These are phyloP conservation scores for Triadica sebifera DNA, from an alignment of 345 rosid species.

Conservation along the genomic window DNA sequence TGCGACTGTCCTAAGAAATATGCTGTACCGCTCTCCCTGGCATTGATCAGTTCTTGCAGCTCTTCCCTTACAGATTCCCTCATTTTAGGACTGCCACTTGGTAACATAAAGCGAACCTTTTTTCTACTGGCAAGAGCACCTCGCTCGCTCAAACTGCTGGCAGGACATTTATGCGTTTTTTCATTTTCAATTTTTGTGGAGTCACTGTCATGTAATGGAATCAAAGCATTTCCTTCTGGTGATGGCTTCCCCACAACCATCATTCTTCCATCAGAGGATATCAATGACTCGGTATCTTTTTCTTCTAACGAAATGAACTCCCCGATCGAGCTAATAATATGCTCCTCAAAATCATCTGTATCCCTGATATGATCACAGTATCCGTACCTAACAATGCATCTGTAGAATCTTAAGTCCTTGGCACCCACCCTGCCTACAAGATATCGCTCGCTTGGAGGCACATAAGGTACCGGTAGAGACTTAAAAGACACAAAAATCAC, in stretches of 20 bases:
- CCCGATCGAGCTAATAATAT: constrained; percentile 46
- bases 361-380: constrained; percentile 47
- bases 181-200: not conserved
- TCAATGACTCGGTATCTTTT: constrained; percentile 30
- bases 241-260: constrained; percentile 31
- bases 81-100: constrained; percentile 33
- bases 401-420: constrained; percentile 38
- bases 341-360: constrained; percentile 53
- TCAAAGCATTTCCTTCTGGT: constrained; percentile 27
- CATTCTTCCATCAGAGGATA: constrained; percentile 40
- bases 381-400: constrained; percentile 61
- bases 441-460: constrained; percentile 33
- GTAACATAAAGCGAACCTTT: constrained; percentile 48
- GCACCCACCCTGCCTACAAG: constrained; percentile 54
- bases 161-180: not conserved
- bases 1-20: constrained; percentile 58
- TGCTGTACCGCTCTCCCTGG: constrained; percentile 63
- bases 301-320: constrained; percentile 59
- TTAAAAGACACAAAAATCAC: constrained; percentile 63
- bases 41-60: constrained; percentile 42
- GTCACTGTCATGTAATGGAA: constrained; percentile 25
- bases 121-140: constrained; percentile 20
- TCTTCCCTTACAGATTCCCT: constrained; percentile 33
- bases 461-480: constrained; percentile 49
- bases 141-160: not conserved